A percentile compares a stretch with the other conserved stretches of the same genome.
Evolutionary conservation across 805 yeast species (phyloP).

Genomic region (Candida jianshihensis): DNA sequence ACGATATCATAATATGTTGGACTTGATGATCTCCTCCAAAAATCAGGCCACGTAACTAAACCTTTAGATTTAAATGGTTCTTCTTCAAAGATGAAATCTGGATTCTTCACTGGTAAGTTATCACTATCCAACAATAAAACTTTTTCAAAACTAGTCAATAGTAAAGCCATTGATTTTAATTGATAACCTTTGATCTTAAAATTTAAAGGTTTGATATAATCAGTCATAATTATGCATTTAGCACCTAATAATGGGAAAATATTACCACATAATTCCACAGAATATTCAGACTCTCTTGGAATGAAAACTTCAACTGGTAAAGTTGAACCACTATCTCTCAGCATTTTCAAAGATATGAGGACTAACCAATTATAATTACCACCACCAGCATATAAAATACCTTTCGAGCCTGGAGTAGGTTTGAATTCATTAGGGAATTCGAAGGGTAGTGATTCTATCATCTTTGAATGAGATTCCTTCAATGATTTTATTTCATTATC

Average conservation of each 20-base stretch:
- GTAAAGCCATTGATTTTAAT: constrained; percentile 62
- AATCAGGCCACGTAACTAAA: constrained; percentile 59
- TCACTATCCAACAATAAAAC: constrained; percentile 75
- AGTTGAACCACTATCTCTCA: constrained; percentile 59
- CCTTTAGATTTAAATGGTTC: constrained; percentile 34
- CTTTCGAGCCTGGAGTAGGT: constrained; percentile 45
- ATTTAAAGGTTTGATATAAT: constrained; percentile 33
- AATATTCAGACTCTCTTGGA: constrained; percentile 65
- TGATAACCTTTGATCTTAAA: constrained; percentile 53
- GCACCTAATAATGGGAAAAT: constrained; percentile 65
- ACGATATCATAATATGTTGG: constrained; percentile 53
- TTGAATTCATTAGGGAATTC: constrained; percentile 31
- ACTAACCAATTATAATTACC: constrained; percentile 63
- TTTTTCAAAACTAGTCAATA: constrained; percentile 74
- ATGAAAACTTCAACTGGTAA: constrained; percentile 80
- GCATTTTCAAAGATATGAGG: constrained; percentile 40
- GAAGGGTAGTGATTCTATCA: constrained; percentile 30
- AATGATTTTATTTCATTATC: constrained; percentile 11
- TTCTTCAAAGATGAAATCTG: constrained; percentile 35
- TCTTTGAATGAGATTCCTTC: constrained; percentile 15
- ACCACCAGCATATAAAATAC: constrained; percentile 72
- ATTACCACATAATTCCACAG: constrained; percentile 59
- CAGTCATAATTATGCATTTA: constrained; percentile 47
- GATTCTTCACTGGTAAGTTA: constrained; percentile 46
- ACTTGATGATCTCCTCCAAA: constrained; percentile 62